phyloP scores from a whole-genome alignment of 768 basidiomycete species.

The Pisolithus marmoratus region DNA sequence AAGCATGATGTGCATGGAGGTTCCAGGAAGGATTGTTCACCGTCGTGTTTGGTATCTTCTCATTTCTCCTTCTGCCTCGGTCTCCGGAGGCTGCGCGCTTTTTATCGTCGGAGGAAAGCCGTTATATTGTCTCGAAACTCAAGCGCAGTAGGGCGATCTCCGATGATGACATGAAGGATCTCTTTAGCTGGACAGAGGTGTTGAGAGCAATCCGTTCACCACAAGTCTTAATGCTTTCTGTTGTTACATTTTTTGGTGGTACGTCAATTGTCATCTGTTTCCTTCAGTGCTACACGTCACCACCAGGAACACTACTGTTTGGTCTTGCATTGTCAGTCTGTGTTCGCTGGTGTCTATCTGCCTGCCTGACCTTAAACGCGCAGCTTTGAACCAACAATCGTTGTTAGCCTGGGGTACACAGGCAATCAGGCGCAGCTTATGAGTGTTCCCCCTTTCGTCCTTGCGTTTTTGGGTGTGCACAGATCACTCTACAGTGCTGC shows the following conservation, averaged over 20 bases:
- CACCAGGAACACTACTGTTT: conserved; percentile 12
- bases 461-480: conserved; percentile 43
- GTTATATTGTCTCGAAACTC: conserved; percentile 33
- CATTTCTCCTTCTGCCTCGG: conserved; percentile 45
- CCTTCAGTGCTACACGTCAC: background rate
- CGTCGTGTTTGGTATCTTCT: conserved; percentile 44
- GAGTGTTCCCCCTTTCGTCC: conserved; percentile 53
- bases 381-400: conserved; percentile 71
- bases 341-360: conserved; percentile 21
- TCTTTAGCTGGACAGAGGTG: conserved; percentile 56
- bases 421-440: conserved; percentile 52
- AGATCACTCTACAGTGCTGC: background rate
- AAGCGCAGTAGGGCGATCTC: conserved; percentile 27
- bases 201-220: conserved; percentile 40
- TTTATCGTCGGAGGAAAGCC: conserved; percentile 45
- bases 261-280: conserved; percentile 14
- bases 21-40: conserved; percentile 58
- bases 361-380: conserved; percentile 30
- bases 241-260: conserved; percentile 51
- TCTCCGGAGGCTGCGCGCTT: conserved; percentile 43
- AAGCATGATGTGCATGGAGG: background rate
- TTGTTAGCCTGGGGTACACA: conserved; percentile 53
- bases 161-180: conserved; percentile 37
- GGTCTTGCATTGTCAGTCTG: conserved; percentile 20
- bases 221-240: conserved; percentile 48